Conservation (phyloP, 2,329 filamentous ascomycete species). For the Acrocalymma vagum region DNA sequence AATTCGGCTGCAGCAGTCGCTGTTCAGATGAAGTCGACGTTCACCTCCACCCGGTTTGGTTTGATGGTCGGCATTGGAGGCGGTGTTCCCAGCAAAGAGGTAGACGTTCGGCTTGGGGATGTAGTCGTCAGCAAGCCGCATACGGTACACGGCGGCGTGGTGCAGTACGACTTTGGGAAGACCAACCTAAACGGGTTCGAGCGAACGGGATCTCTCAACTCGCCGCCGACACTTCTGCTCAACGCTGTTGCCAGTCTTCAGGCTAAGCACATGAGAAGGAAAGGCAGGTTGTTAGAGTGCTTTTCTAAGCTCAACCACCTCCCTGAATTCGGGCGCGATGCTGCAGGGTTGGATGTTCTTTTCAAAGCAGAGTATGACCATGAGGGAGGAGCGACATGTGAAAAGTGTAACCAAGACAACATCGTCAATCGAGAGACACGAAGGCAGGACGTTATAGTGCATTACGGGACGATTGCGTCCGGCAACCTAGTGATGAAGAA, state of each 20-base stretch:
- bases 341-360: too few species aligned
- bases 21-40: slow-evolving; percentile 33
- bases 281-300: too few species aligned
- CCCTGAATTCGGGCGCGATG: too few species aligned
- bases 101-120: slow-evolving; percentile 15
- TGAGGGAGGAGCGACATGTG: too few species aligned
- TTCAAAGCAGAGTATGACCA: too few species aligned
- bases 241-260: too few species aligned
- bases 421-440: too few species aligned
- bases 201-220: too few species aligned
- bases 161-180: slow-evolving; percentile 14
- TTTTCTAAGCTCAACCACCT: too few species aligned
- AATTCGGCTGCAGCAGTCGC: slow-evolving; percentile 36
- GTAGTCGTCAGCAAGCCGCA: slow-evolving; percentile 15
- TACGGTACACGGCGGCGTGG: slow-evolving; percentile 7
- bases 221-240: too few species aligned
- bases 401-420: too few species aligned
- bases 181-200: not conserved
- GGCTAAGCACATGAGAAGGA: too few species aligned
- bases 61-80: slow-evolving; percentile 55
- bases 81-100: slow-evolving; percentile 14
- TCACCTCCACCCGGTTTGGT: slow-evolving; percentile 40
- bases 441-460: slow-evolving; percentile 1
- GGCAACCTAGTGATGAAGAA: slow-evolving; percentile 2
- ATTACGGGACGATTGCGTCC: slow-evolving; percentile 4